Evolutionary conservation across 805 yeast species (phyloP).

Genomic region (Starmerella bombicola): DNA sequence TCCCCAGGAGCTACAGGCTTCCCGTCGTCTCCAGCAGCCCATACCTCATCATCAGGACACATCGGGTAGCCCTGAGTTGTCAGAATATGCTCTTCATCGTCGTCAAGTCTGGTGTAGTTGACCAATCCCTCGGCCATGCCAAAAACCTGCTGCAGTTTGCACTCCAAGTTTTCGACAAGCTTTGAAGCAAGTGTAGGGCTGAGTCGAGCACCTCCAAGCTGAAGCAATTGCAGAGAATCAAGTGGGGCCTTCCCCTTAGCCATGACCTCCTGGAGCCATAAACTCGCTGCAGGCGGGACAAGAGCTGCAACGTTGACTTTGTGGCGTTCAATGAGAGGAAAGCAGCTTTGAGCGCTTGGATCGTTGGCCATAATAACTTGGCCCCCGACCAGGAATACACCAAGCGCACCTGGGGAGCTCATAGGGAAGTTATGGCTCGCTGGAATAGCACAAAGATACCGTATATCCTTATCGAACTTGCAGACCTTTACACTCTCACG

Average conservation of each 20-base stretch:
- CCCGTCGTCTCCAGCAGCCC: conserved; percentile 12
- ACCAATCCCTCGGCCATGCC: conserved; percentile 20
- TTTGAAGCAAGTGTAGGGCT: conserved; percentile 15
- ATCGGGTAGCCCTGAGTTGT: conserved; percentile 16
- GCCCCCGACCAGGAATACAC: conserved; percentile 13
- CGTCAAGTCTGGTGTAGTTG: conserved; percentile 14
- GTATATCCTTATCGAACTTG: conserved; percentile 2
- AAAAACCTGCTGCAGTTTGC: conserved; percentile 15
- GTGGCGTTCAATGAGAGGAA: conserved; percentile 12
- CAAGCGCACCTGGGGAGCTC: conserved; percentile 18
- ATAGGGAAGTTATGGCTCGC: conserved; percentile 17
- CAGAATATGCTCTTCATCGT: conserved; percentile 3
- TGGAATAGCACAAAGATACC: conserved; percentile 12
- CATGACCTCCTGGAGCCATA: conserved; percentile 14
- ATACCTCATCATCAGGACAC: conserved; percentile 15
- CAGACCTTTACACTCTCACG: conserved; percentile 13
- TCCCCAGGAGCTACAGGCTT: conserved; percentile 4
- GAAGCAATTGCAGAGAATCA: conserved; percentile 10
- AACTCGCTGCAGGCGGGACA: conserved; percentile 17
- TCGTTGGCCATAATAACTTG: conserved; percentile 11
- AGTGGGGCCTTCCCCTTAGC: background rate
- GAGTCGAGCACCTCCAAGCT: conserved; percentile 15
- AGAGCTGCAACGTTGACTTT: conserved; percentile 13
- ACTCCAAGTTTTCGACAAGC: conserved; percentile 6
- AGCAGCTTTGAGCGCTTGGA: conserved; percentile 12